phyloP scores from a whole-genome alignment of 1,284 basidiomycete genomes.

The Irpex sp. region DNA sequence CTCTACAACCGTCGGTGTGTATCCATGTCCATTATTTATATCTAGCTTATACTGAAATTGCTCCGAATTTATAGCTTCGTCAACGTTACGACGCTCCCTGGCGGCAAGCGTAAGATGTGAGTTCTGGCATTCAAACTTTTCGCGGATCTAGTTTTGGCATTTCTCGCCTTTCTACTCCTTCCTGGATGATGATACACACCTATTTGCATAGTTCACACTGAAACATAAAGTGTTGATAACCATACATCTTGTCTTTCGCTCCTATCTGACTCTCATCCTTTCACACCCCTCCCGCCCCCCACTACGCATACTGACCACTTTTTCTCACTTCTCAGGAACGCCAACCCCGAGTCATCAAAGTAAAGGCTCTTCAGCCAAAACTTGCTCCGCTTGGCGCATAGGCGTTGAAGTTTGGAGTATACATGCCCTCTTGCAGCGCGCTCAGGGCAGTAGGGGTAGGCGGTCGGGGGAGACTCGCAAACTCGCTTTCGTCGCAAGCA shows the following conservation, averaged over 20 bases:
- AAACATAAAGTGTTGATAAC: constrained; percentile 72
- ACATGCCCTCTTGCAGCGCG: constrained; percentile 10
- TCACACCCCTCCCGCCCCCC: constrained; percentile 8
- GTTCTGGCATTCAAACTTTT: constrained; percentile 34
- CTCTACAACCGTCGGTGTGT: constrained; percentile 91
- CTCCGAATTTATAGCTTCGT: constrained; percentile 67
- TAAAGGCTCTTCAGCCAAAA: constrained; percentile 36
- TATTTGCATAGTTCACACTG: constrained; percentile 91
- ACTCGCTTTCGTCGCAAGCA: constrained; percentile 10
- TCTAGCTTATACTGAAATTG: constrained; percentile 11
- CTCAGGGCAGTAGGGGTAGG: constrained; percentile 13
- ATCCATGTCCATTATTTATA: constrained; percentile 7
- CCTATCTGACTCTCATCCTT: constrained; percentile 69
- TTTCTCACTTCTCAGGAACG: constrained; percentile 52
- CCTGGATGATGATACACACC: constrained; percentile 60
- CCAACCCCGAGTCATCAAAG: constrained; percentile 68
- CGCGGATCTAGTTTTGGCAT: constrained; percentile 1
- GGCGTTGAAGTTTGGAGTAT: constrained; percentile 7
- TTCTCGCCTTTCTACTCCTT: constrained; percentile 10
- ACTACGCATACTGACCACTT: constrained; percentile 24
- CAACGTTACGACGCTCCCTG: constrained; percentile 87
- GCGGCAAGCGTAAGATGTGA: constrained; percentile 96
- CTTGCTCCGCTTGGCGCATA: constrained; percentile 8
- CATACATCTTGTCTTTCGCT: constrained; percentile 90
- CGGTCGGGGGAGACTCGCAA: constrained; percentile 11